Conservation (phyloP, 805 yeast species). For the Candida pseudoglaebosa region DNA sequence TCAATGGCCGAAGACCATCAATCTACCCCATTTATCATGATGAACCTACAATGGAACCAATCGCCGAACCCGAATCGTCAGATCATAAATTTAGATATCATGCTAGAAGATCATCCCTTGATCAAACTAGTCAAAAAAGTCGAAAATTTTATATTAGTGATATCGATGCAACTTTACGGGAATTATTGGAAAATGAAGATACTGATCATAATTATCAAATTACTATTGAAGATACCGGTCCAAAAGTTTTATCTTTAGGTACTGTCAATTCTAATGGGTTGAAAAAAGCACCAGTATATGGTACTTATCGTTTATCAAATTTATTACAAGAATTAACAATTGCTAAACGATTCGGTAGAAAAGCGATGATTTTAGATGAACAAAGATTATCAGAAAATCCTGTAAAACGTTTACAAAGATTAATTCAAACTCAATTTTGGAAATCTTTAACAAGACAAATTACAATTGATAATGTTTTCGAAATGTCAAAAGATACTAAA, state of each 20-base stretch:
- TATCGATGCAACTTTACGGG: constrained; percentile 67
- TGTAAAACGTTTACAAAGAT: constrained; percentile 66
- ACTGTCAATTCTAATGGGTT: constrained; percentile 84
- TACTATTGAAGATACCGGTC: constrained; percentile 31
- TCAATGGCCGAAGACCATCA: constrained; percentile 17
- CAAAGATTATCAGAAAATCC: constrained; percentile 84
- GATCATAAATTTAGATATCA: constrained; percentile 11
- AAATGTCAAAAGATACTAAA: constrained; percentile 77
- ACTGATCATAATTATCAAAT: constrained; percentile 80
- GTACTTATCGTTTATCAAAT: constrained; percentile 86
- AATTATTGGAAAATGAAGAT: constrained; percentile 71
- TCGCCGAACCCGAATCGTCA: constrained; percentile 6
- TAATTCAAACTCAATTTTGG: constrained; percentile 81
- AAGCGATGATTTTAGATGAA: constrained; percentile 76
- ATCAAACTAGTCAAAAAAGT: constrained; percentile 24
- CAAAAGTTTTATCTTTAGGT: constrained; percentile 27
- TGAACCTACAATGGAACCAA: constrained; percentile 7
- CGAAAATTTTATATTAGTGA: constrained; percentile 67
- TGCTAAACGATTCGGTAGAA: constrained; percentile 76
- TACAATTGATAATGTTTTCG: constrained; percentile 56
- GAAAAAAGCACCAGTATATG: constrained; percentile 68
- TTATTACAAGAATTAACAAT: constrained; percentile 83
- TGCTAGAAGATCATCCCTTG: constrained; percentile 30
- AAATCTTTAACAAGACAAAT: constrained; percentile 66
- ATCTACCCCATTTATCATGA: constrained; percentile 26